Percentiles rank a stretch among this genome's conserved stretches.
phyloP scores from a whole-genome alignment of 345 rosid genomes.

The Raphanus raphanistrum region DNA sequence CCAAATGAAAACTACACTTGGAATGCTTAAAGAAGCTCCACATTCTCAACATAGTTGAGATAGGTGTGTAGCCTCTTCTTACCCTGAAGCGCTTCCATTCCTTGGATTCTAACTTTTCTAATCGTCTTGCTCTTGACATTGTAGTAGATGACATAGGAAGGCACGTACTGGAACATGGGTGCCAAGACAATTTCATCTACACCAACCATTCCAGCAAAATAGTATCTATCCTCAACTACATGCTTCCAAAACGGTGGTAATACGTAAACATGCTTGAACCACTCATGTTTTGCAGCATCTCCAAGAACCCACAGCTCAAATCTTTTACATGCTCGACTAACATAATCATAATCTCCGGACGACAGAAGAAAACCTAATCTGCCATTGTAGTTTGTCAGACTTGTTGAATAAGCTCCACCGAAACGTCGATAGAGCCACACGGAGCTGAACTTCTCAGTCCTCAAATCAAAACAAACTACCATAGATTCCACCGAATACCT shows the following conservation, averaged over 20 bases:
- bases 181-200: background rate
- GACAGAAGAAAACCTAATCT: background rate
- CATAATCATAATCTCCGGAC: background rate
- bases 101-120: background rate
- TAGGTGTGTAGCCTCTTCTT: background rate
- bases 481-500: background rate
- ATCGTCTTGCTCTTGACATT: background rate
- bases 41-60: background rate
- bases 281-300: background rate
- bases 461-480: background rate
- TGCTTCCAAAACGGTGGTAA: background rate
- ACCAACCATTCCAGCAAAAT: background rate
- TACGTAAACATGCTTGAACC: background rate
- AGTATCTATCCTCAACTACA: too few relatives aligned
- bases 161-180: background rate
- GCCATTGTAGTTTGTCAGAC: background rate
- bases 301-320: background rate
- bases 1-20: background rate
- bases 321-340: background rate
- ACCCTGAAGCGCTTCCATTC: background rate
- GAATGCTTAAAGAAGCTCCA: background rate
- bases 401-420: background rate
- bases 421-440: background rate
- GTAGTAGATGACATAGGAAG: background rate
- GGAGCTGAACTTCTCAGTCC: background rate